Evolutionary conservation across 768 basidiomycete genomes (phyloP).

Genomic region (Panaeolus papilionaceus): DNA sequence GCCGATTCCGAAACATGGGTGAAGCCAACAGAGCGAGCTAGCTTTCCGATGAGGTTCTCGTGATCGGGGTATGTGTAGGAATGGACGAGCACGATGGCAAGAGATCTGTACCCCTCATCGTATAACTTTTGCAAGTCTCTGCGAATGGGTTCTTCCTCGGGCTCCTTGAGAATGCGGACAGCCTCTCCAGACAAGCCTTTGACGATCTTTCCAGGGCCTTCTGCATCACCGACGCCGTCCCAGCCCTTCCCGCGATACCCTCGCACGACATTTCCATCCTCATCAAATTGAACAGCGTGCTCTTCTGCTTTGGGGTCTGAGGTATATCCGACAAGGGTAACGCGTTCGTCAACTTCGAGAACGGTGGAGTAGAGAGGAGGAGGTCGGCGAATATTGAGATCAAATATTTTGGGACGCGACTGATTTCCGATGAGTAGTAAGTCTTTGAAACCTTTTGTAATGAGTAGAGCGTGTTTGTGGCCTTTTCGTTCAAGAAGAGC

Average conservation of each 20-base stretch:
- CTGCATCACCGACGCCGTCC: constrained; percentile 72
- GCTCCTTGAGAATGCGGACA: constrained; percentile 79
- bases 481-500: constrained; percentile 95
- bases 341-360: constrained; percentile 86
- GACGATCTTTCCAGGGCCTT: constrained; percentile 83
- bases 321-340: constrained; percentile 92
- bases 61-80: constrained; percentile 93
- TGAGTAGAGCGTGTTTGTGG: constrained; percentile 87
- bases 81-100: constrained; percentile 91
- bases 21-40: constrained; percentile 88
- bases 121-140: constrained; percentile 73
- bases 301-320: constrained; percentile 84
- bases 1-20: constrained; percentile 88
- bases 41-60: constrained; percentile 70
- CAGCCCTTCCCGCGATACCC: constrained; percentile 82
- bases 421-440: constrained; percentile 94
- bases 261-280: constrained; percentile 66
- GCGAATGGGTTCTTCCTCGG: constrained; percentile 61
- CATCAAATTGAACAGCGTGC: constrained; percentile 79
- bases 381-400: constrained; percentile 86
- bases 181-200: constrained; percentile 88
- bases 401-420: constrained; percentile 93
- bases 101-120: constrained; percentile 82
- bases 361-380: constrained; percentile 79
- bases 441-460: constrained; percentile 92